phyloP scores from a whole-genome alignment of 352 stramenopile species.

The Pythium rhizo-oryzae region DNA sequence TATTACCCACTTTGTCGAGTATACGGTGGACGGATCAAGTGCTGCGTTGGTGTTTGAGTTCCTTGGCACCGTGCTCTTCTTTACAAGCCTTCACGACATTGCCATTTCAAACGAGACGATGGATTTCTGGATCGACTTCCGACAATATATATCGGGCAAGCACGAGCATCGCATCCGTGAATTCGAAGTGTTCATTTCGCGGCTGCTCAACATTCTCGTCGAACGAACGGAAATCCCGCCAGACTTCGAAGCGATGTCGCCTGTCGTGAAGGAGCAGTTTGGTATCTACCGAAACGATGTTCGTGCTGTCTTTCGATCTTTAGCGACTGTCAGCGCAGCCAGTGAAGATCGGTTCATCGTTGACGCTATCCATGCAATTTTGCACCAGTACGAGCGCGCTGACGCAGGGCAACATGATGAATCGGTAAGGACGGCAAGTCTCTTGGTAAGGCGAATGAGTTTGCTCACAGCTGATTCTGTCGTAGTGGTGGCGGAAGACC shows the following conservation, averaged over 20 bases:
- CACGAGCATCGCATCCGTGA: conserved; percentile 66
- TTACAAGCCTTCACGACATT: conserved; percentile 67
- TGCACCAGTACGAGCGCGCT: conserved; percentile 65
- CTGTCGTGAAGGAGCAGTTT: conserved; percentile 63
- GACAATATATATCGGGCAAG: conserved; percentile 75
- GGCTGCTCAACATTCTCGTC: conserved; percentile 67
- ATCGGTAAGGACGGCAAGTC: conserved; percentile 25
- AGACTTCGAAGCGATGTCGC: conserved; percentile 51
- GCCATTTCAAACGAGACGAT: conserved; percentile 79
- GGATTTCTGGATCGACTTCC: conserved; percentile 85
- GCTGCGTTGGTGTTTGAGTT: conserved; percentile 79
- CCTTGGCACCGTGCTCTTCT: conserved; percentile 65
- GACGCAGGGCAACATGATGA: conserved; percentile 37
- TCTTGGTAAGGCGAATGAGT: conserved; percentile 9
- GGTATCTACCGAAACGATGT: conserved; percentile 71
- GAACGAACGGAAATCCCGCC: conserved; percentile 70
- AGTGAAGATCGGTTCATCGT: conserved; percentile 85
- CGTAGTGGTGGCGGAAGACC: conserved; percentile 69
- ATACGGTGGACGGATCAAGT: conserved; percentile 57
- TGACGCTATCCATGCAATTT: conserved; percentile 71
- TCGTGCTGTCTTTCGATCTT: conserved; percentile 70
- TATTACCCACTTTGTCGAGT: conserved; percentile 82
- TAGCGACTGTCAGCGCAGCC: conserved; percentile 65
- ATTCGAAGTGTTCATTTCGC: conserved; percentile 76
- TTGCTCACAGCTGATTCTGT: neutral